phyloP scores from a whole-genome alignment of 169 alveolate genomes.

The Plasmodium vivax region DNA sequence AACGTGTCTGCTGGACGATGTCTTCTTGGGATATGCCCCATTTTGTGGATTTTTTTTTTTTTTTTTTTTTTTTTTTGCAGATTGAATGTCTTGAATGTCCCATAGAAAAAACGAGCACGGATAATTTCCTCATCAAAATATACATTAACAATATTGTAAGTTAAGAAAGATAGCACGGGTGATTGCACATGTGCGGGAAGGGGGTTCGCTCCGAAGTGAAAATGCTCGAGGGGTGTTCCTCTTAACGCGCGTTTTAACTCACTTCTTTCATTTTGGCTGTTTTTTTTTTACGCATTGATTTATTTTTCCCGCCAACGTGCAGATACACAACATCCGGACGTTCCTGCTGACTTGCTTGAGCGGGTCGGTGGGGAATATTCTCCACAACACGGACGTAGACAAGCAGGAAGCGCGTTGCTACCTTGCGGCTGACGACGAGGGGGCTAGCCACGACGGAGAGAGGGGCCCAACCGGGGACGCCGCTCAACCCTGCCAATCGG shows the following conservation, averaged over 20 bases:
- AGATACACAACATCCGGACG: constrained; percentile 66
- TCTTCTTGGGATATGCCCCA: background rate
- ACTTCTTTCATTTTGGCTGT: background rate
- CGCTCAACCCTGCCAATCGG: background rate
- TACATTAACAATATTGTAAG: constrained; percentile 64
- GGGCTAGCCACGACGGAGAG: background rate
- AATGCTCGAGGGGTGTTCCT: background rate
- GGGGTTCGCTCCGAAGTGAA: background rate
- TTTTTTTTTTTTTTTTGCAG: constrained; percentile 16
- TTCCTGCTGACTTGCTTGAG: constrained; percentile 27
- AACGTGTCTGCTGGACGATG: background rate
- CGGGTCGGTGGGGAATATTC: constrained; percentile 60
- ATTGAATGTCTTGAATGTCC: constrained; percentile 75
- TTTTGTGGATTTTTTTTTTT: background rate
- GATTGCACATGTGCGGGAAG: background rate
- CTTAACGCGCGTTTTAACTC: background rate
- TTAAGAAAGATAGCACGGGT: background rate
- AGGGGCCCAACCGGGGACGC: background rate
- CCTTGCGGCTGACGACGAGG: background rate
- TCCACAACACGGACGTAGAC: constrained; percentile 53
- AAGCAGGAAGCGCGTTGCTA: constrained; percentile 1
- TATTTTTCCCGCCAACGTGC: background rate
- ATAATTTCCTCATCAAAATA: constrained; percentile 59
- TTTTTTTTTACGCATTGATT: background rate
- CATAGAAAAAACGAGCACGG: constrained; percentile 63